Conservation (phyloP, 2,329 filamentous ascomycete genomes). For the Apiospora arundinis region DNA sequence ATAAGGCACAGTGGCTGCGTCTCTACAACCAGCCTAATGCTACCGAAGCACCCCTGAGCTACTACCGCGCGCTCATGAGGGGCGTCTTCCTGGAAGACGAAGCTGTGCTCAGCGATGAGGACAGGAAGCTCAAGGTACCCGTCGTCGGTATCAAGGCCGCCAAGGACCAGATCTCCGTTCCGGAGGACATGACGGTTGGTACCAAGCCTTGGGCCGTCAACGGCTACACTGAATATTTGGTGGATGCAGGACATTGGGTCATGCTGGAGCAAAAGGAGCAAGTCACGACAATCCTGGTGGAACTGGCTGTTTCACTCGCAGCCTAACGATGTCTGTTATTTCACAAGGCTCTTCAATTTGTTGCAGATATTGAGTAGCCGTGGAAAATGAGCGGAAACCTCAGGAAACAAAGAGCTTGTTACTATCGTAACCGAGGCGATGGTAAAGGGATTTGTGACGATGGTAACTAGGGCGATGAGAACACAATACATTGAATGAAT, state of each 20-base stretch:
- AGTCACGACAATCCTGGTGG: not conserved
- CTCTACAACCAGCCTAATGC: slow-evolving; percentile 20
- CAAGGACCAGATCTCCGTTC: not conserved
- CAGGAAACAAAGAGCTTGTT: not conserved
- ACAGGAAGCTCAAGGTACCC: slow-evolving; percentile 21
- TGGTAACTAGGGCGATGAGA: too few relatives aligned
- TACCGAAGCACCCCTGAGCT: slow-evolving; percentile 21
- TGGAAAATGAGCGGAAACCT: not conserved
- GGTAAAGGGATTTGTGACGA: not conserved
- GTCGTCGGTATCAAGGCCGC: not conserved
- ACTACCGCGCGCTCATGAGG: slow-evolving; percentile 22
- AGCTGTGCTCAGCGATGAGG: slow-evolving; percentile 8
- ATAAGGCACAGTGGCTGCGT: slow-evolving; percentile 23
- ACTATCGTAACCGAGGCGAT: too few relatives aligned
- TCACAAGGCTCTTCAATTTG: not conserved
- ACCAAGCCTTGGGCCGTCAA: slow-evolving; percentile 20
- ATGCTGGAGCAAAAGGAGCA: slow-evolving; percentile 25
- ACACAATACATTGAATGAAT: too few relatives aligned
- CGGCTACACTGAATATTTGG: slow-evolving; percentile 19
- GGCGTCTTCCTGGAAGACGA: slow-evolving; percentile 23
- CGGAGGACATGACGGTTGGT: not conserved
- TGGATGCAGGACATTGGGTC: slow-evolving; percentile 25
- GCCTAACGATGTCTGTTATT: not conserved
- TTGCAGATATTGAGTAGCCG: not conserved
- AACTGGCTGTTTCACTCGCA: not conserved